Percentiles rank a stretch among this genome's conserved stretches.
phyloP scores from a whole-genome alignment of 345 rosid species.

The Boechera divaricarpa region DNA sequence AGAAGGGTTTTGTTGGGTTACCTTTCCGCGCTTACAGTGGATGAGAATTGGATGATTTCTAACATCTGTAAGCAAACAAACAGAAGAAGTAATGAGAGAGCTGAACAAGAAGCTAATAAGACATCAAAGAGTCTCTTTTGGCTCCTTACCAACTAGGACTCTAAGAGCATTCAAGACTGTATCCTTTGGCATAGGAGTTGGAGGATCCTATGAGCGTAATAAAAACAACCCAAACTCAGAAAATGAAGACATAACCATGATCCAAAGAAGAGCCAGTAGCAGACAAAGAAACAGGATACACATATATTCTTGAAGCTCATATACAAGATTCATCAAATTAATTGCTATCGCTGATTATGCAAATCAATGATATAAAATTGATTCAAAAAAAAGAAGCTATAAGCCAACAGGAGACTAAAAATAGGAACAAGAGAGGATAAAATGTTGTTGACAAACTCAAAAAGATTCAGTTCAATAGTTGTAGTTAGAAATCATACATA shows the following conservation, averaged over 20 bases:
- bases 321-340: background rate
- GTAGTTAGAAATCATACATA: conserved; percentile 19
- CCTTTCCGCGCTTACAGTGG: conserved; percentile 95
- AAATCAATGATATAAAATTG: background rate
- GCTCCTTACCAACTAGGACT: conserved; percentile 68
- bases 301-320: background rate
- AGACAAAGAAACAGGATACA: background rate
- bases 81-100: conserved; percentile 1
- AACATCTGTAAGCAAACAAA: conserved; percentile 63
- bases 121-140: background rate
- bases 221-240: conserved; percentile 38
- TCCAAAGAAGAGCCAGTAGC: background rate
- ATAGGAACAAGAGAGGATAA: background rate
- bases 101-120: background rate
- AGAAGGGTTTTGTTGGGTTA: conserved; percentile 17
- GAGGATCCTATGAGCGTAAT: conserved; percentile 58
- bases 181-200: conserved; percentile 57
- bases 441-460: background rate
- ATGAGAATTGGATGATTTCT: conserved; percentile 86
- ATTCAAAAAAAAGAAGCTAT: background rate
- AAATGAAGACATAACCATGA: conserved; percentile 7
- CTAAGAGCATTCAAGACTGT: conserved; percentile 71
- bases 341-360: too few species aligned
- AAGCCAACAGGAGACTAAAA: too few species aligned
- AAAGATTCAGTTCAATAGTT: too few species aligned